Base-by-base conservation (phyloP, 1,284 basidiomycete genomes). In the Kalmanozyma brasiliensis region DNA sequence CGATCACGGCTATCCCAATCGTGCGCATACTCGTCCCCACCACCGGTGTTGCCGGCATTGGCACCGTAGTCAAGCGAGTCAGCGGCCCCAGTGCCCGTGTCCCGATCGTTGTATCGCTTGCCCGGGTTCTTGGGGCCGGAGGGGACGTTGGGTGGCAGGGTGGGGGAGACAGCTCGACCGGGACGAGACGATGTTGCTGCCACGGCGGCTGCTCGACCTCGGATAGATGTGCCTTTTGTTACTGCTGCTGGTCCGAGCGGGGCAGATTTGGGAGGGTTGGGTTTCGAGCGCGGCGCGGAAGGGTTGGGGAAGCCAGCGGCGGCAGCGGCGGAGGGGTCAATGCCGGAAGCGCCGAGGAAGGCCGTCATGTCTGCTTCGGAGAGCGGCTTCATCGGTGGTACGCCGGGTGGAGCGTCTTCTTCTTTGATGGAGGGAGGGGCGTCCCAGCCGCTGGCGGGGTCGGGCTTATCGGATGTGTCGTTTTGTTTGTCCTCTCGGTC, bases 61-160 rank as follows among this genome's bases (percentile, higher is more conserved):
- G 68, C 73, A 17, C 79, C 79, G 42, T 81, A 81, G 56, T 81
- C 78, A 35, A 81, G 74, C 17, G 60, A 46, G 23, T 79, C 79
- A 13, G 60, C 72, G 1, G 60, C 64, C n/a, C 77, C 77, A 7
- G 62, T 44, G 6, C 71, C 74, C 10, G 61, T 74, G 22, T 81
- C 79, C 9, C 79, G 71, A 43, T 81, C 79, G 32, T 73, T 80
- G 63, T 81, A 80, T 26, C 77, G 43, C 53, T 66, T 66, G 19
- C 68, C 74, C 2, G 66, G 71, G 35, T 74, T 73, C 38, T 66
- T 66, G 1, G 76, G 76, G 2, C 76, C 76, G 2, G 66, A 69
- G 7, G 73, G 72, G 1, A 74, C 72, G 22, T 77, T 75, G 16
- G 65, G 46, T 4, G 76, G 70, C 1, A 74, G 64, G 0, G 72